A percentile compares a stretch with the other conserved stretches of the same genome.
Conservation (phyloP, 495 filamentous ascomycete species). For the Baudoinia panamericana region DNA sequence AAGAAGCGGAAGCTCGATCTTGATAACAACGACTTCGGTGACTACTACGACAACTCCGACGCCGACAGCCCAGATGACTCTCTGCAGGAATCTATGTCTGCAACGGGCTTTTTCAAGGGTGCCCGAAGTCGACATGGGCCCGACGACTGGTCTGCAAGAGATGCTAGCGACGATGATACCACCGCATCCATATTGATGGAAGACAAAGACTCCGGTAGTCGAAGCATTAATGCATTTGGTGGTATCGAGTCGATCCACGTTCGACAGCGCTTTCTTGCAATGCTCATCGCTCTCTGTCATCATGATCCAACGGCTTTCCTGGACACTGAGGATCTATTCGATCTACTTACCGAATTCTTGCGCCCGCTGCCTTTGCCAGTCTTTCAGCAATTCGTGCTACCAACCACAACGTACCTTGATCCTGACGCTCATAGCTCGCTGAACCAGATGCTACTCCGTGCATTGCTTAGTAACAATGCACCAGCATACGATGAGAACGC, state of each 20-base stretch:
- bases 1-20: constrained; percentile 39
- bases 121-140: neutral
- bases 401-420: constrained; percentile 12
- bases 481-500: constrained; percentile 34
- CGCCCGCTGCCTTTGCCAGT: constrained; percentile 50
- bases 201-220: constrained; percentile 7
- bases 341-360: constrained; percentile 51
- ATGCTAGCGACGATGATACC: constrained; percentile 21
- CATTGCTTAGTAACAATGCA: constrained; percentile 41
- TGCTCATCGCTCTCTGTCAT: constrained; percentile 21
- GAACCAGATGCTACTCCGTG: constrained; percentile 48
- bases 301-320: constrained; percentile 32
- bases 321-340: constrained; percentile 47
- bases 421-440: constrained; percentile 39
- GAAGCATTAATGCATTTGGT: constrained; percentile 32
- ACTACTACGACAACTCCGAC: constrained; percentile 42
- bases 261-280: constrained; percentile 47
- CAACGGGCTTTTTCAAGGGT: neutral
- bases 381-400: constrained; percentile 60
- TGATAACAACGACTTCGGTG: constrained; percentile 43
- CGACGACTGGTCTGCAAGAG: constrained; percentile 4
- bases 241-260: constrained; percentile 46
- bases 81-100: constrained; percentile 1
- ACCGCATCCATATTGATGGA: no score
- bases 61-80: constrained; percentile 10